These are phyloP conservation scores for Xylariaceae sp. DNA, from an alignment of 2,329 filamentous ascomycete genomes.

Conservation along the genomic window DNA sequence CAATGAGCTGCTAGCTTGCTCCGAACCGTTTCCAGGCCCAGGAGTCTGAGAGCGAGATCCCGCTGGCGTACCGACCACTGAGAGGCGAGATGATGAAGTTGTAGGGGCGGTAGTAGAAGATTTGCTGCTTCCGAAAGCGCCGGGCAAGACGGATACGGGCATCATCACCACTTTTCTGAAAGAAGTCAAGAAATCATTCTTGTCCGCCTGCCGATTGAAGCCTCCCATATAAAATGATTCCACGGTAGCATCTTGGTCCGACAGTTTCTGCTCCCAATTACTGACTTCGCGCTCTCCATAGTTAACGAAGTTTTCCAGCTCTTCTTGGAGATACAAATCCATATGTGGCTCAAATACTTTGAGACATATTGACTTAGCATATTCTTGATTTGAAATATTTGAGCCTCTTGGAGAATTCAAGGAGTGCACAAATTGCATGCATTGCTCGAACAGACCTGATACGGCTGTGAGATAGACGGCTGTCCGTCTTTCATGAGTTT, in stretches of 20 bases:
- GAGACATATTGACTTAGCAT: slow-evolving; percentile 62
- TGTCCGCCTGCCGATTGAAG: slow-evolving; percentile 88
- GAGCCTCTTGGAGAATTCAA: slow-evolving; percentile 62
- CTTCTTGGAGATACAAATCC: slow-evolving; percentile 88
- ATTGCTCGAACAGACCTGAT: slow-evolving; percentile 83
- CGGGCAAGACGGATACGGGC: slow-evolving; percentile 82
- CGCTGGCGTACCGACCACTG: slow-evolving; percentile 33
- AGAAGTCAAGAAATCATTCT: slow-evolving; percentile 90
- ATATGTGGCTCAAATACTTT: slow-evolving; percentile 85
- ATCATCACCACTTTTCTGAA: slow-evolving; percentile 99
- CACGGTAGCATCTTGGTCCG: slow-evolving; percentile 81
- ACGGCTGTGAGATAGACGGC: slow-evolving; percentile 79
- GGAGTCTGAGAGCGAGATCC: slow-evolving; percentile 49
- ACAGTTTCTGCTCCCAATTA: slow-evolving; percentile 86
- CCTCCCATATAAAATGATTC: slow-evolving; percentile 97
- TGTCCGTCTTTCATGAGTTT: slow-evolving; percentile 70
- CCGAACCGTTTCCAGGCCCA: slow-evolving; percentile 34
- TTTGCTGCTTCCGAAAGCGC: slow-evolving; percentile 48
- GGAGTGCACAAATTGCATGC: slow-evolving; percentile 67
- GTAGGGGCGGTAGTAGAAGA: slow-evolving; percentile 31
- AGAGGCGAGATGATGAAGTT: slow-evolving; percentile 28
- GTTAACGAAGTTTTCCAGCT: slow-evolving; percentile 77
- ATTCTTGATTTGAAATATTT: slow-evolving; percentile 54
- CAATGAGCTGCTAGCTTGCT: slow-evolving; percentile 39
- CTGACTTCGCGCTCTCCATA: slow-evolving; percentile 71